Evolutionary conservation across 1,139 yeast genomes (phyloP).

Genomic region (Yamadazyma triangularis): DNA sequence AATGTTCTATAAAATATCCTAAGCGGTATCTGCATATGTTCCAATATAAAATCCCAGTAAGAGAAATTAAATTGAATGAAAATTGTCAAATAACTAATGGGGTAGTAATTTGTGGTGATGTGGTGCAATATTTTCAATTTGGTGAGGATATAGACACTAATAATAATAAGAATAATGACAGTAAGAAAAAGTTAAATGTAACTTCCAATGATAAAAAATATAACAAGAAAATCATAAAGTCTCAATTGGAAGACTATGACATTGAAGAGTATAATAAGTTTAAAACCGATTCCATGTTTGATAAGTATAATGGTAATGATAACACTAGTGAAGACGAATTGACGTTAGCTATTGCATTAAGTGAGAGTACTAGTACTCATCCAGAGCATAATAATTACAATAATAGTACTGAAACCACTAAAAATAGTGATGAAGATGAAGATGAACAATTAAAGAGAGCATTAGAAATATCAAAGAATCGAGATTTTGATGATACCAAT

Average conservation of each 20-base stretch:
- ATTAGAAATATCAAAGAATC: slow-evolving; percentile 17
- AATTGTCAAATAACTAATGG: slow-evolving; percentile 45
- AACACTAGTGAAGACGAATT: slow-evolving; percentile 41
- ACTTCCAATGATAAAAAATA: slow-evolving; percentile 13
- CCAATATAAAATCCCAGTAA: slow-evolving; percentile 34
- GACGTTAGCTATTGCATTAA: slow-evolving; percentile 51
- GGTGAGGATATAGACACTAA: slow-evolving; percentile 26
- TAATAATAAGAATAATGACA: slow-evolving; percentile 3
- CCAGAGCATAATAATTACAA: too few species aligned
- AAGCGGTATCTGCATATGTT: slow-evolving; percentile 27
- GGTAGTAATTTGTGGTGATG: slow-evolving; percentile 49
- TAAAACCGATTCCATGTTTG: slow-evolving; percentile 24
- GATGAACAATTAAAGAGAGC: slow-evolving; percentile 25
- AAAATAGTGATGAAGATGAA: slow-evolving; percentile 2
- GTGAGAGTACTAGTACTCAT: slow-evolving; percentile 40
- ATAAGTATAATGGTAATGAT: slow-evolving; percentile 41
- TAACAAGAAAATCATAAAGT: slow-evolving; percentile 22
- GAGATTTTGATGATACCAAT: background rate
- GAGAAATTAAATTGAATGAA: slow-evolving; percentile 38
- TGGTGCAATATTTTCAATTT: slow-evolving; percentile 59
- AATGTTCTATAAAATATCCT: slow-evolving; percentile 44
- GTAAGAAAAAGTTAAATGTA: slow-evolving; percentile 17
- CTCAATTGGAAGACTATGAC: slow-evolving; percentile 37
- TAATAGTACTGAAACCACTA: too few species aligned
- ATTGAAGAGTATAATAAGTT: slow-evolving; percentile 15